Conservation (phyloP, 2,329 filamentous ascomycete species). For the Phyllosticta paracitricarpa region DNA sequence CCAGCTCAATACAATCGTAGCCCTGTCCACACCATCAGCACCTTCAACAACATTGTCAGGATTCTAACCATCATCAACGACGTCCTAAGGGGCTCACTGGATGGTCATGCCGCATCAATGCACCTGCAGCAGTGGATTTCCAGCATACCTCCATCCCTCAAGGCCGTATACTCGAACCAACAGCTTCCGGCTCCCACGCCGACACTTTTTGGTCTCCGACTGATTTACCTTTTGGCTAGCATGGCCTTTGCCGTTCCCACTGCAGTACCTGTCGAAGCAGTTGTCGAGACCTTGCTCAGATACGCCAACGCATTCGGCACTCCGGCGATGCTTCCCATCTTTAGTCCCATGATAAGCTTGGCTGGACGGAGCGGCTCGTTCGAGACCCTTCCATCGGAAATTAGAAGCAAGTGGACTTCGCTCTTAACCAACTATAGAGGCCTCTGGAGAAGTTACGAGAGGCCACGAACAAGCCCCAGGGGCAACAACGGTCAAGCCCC, state of each 20-base stretch:
- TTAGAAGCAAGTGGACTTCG: not conserved
- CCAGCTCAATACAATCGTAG: slow-evolving; percentile 11
- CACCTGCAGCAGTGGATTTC: slow-evolving; percentile 8
- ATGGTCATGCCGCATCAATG: slow-evolving; percentile 1
- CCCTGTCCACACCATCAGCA: slow-evolving; percentile 38
- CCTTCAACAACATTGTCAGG: slow-evolving; percentile 41
- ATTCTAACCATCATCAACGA: slow-evolving; percentile 19
- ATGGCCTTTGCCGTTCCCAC: slow-evolving; percentile 17
- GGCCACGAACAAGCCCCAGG: not conserved
- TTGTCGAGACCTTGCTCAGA: slow-evolving; percentile 19
- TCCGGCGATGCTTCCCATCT: slow-evolving; percentile 19
- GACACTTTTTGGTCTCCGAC: slow-evolving; percentile 14
- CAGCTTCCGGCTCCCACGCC: slow-evolving; percentile 4
- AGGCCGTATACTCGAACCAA: slow-evolving; percentile 3
- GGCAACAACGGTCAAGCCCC: not conserved
- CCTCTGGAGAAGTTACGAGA: slow-evolving; percentile 1
- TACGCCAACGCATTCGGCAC: slow-evolving; percentile 18
- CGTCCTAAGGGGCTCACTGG: slow-evolving; percentile 1
- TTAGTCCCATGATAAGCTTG: slow-evolving; percentile 7
- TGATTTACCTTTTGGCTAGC: slow-evolving; percentile 19
- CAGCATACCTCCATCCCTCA: slow-evolving; percentile 5
- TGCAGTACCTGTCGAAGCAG: slow-evolving; percentile 12
- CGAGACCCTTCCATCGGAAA: slow-evolving; percentile 2
- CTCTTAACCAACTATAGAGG: slow-evolving; percentile 5
- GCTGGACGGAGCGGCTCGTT: slow-evolving; percentile 8